phyloP scores from a whole-genome alignment of 169 alveolate species.

The Miamiensis avidus region DNA sequence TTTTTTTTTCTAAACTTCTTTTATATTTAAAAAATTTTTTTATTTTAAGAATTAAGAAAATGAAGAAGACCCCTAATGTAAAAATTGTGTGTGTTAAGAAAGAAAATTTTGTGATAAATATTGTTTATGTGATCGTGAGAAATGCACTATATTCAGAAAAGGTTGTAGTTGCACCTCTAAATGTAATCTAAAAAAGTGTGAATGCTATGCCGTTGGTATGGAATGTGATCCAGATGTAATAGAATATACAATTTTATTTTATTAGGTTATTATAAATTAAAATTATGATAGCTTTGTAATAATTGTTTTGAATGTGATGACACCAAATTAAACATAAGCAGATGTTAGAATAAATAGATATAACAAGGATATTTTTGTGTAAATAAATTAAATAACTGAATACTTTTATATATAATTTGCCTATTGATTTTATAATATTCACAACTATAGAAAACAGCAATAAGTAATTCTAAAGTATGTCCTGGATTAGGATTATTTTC shows the following conservation, averaged over 20 bases:
- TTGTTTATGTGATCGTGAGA: conserved; percentile 19
- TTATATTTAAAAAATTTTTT: too few relatives aligned
- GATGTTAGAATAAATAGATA: conserved; percentile 8
- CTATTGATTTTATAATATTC: too few relatives aligned
- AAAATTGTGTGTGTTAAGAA: neutral
- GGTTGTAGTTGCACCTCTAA: conserved; percentile 2
- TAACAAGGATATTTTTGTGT: neutral
- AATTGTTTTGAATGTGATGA: conserved; percentile 9
- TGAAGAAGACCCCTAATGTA: neutral
- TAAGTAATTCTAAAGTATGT: conserved; percentile 9
- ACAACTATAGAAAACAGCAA: neutral
- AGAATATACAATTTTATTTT: neutral
- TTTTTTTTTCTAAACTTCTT: neutral
- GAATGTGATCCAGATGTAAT: conserved; percentile 30
- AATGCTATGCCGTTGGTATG: neutral
- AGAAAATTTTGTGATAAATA: conserved; percentile 23
- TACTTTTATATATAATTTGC: neutral
- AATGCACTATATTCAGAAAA: conserved; percentile 12
- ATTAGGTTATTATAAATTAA: neutral
- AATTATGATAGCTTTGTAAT: conserved; percentile 7
- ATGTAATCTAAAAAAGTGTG: neutral
- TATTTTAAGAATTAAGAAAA: neutral
- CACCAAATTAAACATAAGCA: too few relatives aligned
- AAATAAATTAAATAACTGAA: neutral
- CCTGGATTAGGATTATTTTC: conserved; percentile 1